These are phyloP conservation scores for Trametes meyenii DNA, from an alignment of 768 basidiomycete species.

Conservation along the genomic window DNA sequence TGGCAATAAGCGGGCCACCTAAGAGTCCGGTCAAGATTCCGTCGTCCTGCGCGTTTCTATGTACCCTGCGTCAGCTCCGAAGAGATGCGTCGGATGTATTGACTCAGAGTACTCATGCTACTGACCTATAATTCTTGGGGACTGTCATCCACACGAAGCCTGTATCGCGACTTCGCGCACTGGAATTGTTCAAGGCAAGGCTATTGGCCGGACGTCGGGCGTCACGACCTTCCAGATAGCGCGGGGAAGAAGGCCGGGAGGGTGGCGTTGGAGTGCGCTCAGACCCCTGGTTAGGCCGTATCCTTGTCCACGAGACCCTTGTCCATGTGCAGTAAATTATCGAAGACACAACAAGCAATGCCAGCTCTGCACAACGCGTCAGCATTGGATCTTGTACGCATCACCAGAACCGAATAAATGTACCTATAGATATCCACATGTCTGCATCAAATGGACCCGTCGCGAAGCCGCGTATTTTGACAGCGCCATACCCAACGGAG, in stretches of 20 bases:
- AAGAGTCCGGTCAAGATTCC: slow-evolving; percentile 83
- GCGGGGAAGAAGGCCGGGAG: slow-evolving; percentile 43
- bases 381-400: not conserved
- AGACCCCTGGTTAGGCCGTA: slow-evolving; percentile 15
- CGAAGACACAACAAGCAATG: slow-evolving; percentile 54
- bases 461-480: slow-evolving; percentile 43
- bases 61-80: not conserved
- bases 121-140: slow-evolving; percentile 81
- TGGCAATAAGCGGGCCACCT: slow-evolving; percentile 80
- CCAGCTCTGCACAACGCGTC: slow-evolving; percentile 50
- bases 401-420: not conserved
- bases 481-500: slow-evolving; percentile 59
- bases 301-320: slow-evolving; percentile 49
- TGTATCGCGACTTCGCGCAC: slow-evolving; percentile 51
- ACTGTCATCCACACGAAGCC: slow-evolving; percentile 91
- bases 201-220: slow-evolving; percentile 40
- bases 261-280: slow-evolving; percentile 18
- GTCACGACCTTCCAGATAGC: slow-evolving; percentile 49
- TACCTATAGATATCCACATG: slow-evolving; percentile 57
- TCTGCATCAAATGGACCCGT: slow-evolving; percentile 37
- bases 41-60: slow-evolving; percentile 81
- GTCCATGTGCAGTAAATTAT: slow-evolving; percentile 65
- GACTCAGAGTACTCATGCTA: not conserved
- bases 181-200: slow-evolving; percentile 24
- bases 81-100: not conserved